These are phyloP conservation scores for Trametes sanguinea DNA, from an alignment of 768 basidiomycete species.

Conservation along the genomic window DNA sequence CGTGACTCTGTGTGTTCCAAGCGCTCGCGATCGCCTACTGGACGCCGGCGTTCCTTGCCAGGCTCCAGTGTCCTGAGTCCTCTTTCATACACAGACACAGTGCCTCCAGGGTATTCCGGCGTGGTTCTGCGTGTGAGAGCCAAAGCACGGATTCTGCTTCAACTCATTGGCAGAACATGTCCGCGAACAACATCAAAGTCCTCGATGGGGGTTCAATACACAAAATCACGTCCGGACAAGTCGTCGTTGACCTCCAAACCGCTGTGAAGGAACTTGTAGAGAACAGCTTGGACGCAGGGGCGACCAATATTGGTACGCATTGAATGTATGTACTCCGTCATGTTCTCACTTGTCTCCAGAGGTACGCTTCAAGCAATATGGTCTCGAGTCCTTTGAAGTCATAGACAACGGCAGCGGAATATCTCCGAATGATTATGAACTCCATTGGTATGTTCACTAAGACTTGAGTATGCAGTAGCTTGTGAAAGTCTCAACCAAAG, in stretches of 20 bases:
- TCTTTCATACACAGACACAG: no score
- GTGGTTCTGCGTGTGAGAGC: no score
- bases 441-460: constrained; percentile 62
- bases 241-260: constrained; percentile 89
- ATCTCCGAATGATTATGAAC: constrained; percentile 70
- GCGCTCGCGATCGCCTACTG: no score
- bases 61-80: no score
- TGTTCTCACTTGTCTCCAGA: constrained; percentile 48
- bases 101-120: no score
- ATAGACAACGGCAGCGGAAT: constrained; percentile 94
- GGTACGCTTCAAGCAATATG: constrained; percentile 87
- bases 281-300: constrained; percentile 92
- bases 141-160: no score
- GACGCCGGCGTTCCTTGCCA: no score
- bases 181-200: constrained; percentile 41
- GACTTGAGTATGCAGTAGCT: no score
- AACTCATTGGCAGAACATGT: no score
- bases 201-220: constrained; percentile 84
- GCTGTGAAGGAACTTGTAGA: constrained; percentile 97
- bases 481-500: no score
- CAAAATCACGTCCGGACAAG: constrained; percentile 91
- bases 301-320: constrained; percentile 75
- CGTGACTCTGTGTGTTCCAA: no score
- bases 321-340: background rate
- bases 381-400: constrained; percentile 80